Evolutionary conservation across 2,329 filamentous ascomycete genomes (phyloP).

Genomic region (Aspergillus viridinutans): DNA sequence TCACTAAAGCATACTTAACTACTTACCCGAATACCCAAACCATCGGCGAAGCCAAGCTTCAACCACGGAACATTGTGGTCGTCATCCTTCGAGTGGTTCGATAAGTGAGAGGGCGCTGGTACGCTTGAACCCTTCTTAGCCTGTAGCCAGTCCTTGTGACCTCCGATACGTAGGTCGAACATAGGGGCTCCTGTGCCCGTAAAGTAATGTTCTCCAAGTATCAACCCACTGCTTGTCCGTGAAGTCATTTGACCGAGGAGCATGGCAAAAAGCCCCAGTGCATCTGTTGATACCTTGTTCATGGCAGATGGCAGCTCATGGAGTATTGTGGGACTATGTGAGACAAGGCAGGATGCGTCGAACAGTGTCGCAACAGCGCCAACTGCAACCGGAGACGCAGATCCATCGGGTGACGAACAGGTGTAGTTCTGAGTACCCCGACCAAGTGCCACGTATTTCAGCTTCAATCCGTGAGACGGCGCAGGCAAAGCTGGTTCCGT

Average conservation of each 20-base stretch:
- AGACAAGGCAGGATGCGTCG: slow-evolving; percentile 39
- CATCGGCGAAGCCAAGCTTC: slow-evolving; percentile 24
- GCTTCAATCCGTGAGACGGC: slow-evolving; percentile 25
- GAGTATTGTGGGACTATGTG: slow-evolving; percentile 21
- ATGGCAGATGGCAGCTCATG: slow-evolving; percentile 24
- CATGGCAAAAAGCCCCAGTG: slow-evolving; percentile 24
- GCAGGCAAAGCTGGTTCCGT: slow-evolving; percentile 23
- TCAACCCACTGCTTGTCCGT: slow-evolving; percentile 15
- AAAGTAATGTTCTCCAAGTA: slow-evolving; percentile 39
- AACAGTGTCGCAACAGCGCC: slow-evolving; percentile 46
- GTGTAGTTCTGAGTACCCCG: slow-evolving; percentile 51
- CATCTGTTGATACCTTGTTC: slow-evolving; percentile 19
- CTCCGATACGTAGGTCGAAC: slow-evolving; percentile 29
- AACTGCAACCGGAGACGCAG: slow-evolving; percentile 31
- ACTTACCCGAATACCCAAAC: slow-evolving; percentile 29
- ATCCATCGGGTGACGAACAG: slow-evolving; percentile 29
- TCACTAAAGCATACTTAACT: background rate
- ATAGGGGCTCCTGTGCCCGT: slow-evolving; percentile 20
- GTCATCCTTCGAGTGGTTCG: background rate
- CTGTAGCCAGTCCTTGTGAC: slow-evolving; percentile 22
- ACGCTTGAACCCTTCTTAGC: slow-evolving; percentile 25
- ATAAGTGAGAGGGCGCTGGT: slow-evolving; percentile 18
- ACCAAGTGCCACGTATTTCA: slow-evolving; percentile 45
- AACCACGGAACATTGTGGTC: slow-evolving; percentile 31
- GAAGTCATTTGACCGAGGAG: slow-evolving; percentile 12